phyloP scores from a whole-genome alignment of 2,329 filamentous ascomycete species.

The Fusarium dimerum region DNA sequence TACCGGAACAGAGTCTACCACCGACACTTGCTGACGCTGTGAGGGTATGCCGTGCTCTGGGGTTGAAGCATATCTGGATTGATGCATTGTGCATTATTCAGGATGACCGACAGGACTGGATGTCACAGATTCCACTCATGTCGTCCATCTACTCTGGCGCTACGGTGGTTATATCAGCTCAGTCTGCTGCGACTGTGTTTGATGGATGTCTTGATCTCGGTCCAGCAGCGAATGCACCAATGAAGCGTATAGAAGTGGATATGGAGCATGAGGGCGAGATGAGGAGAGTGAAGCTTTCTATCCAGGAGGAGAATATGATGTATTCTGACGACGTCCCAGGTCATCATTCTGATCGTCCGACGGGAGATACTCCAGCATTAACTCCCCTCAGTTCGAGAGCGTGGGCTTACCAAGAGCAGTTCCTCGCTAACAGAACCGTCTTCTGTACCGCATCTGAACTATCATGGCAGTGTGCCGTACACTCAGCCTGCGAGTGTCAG shows the following conservation, averaged over 20 bases:
- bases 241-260: not conserved
- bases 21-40: slow-evolving; percentile 1
- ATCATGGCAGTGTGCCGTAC: slow-evolving; percentile 1
- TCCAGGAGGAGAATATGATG: not conserved
- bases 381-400: not conserved
- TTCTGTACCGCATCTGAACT: slow-evolving; percentile 1
- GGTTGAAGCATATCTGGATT: slow-evolving; percentile 5
- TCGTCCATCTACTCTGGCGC: slow-evolving; percentile 5
- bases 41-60: not conserved
- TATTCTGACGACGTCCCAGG: not conserved
- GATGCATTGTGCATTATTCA: slow-evolving; percentile 9
- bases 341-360: not conserved
- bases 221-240: not conserved
- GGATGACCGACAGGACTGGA: slow-evolving; percentile 2
- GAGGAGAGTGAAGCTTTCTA: not conserved
- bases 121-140: slow-evolving; percentile 7
- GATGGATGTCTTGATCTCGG: slow-evolving; percentile 3
- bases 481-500: not conserved
- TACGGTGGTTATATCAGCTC: not conserved
- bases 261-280: not conserved
- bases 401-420: slow-evolving; percentile 1
- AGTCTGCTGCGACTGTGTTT: not conserved
- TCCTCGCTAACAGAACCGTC: not conserved
- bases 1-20: not conserved
- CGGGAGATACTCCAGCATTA: not conserved